A percentile compares a stretch with the other conserved stretches of the same genome.
These are phyloP conservation scores for Scenedesmus sp. DNA, from an alignment of 163 green algal genomes.

Conservation along the genomic window DNA sequence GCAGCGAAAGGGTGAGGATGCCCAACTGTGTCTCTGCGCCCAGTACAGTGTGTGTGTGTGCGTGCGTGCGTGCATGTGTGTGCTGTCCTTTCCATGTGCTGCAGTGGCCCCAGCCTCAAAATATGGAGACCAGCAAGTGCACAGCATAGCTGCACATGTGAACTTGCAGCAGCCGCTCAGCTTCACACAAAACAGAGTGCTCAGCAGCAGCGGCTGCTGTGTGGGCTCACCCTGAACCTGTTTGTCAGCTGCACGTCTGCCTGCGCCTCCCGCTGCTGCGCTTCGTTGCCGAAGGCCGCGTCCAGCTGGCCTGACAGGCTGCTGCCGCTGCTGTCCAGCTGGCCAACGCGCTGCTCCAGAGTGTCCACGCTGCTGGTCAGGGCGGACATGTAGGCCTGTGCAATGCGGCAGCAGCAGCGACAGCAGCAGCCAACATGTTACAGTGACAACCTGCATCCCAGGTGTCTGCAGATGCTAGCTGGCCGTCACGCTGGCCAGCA, in stretches of 20 bases:
- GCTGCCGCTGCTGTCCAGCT: neutral
- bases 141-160: too few relatives aligned
- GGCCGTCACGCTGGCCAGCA: too few relatives aligned
- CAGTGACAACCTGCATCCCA: too few relatives aligned
- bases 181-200: neutral
- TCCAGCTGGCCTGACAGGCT: neutral
- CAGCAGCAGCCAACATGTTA: neutral
- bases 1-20: too few relatives aligned
- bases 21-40: too few relatives aligned
- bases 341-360: neutral
- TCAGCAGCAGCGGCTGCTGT: neutral
- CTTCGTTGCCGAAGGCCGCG: neutral
- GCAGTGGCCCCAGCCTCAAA: too few relatives aligned
- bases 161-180: too few relatives aligned
- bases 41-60: too few relatives aligned
- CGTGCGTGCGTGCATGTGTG: too few relatives aligned
- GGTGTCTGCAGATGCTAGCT: neutral
- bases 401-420: neutral
- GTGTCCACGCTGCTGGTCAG: constrained; percentile 9
- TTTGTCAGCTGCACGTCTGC: neutral
- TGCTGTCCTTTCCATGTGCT: too few relatives aligned
- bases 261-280: constrained; percentile 8
- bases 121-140: too few relatives aligned
- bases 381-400: constrained; percentile 20
- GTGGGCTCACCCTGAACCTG: constrained; percentile 3